Evolutionary conservation across 2,329 filamentous ascomycete species (phyloP), one percentile per base, ranked within the genome.

Genomic region (Fusarium agapanthi): DNA sequence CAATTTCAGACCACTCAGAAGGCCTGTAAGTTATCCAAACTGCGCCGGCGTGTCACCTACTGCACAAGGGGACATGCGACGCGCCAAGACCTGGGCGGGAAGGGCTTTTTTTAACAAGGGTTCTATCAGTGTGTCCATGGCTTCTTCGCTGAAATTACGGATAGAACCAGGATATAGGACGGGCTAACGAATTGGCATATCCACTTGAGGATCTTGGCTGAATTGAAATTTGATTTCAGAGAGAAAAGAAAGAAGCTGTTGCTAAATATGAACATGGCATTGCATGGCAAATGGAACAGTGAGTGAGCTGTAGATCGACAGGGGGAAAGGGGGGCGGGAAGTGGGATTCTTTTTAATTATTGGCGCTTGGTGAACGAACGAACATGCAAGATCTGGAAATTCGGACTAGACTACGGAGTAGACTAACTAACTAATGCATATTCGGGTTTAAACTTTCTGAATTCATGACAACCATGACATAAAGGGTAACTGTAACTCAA

Each of bases 51-150:
- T 58, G 50, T 56, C 56, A 53, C n/a, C n/a, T 40, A 38, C 43
- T 35, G 34, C 34, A 35, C 34, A 37, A 47, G 45, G 55, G 55
- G 32, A 67, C 50, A 35, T 61, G 50, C 55, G 58, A 70, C 73
- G 24, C 38, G 70, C 69, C 70, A 73, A 72, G 65, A 38, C 51
- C 66, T 60, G 35, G 59, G 69, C 69, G 69, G 69, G 69, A 73
- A 51, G 38, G 69, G 64, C 68, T 72, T 68, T 18, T 44, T 18
- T 35, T 22, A 26, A 8, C 48, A 22, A 5, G 45, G 45, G 45
- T 48, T 30, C 26, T 30, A 30, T 30, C 44, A 16, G 20, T 12
- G 20, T n/a, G 20, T n/a, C 26, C 44, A 47, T 47, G 44, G 20
- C 20, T 30, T 22, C 20, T 16, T 22, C 3, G 26, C 45, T 50